These are phyloP conservation scores for Babesia ovata DNA, from an alignment of 169 alveolate genomes.

Conservation along the genomic window DNA sequence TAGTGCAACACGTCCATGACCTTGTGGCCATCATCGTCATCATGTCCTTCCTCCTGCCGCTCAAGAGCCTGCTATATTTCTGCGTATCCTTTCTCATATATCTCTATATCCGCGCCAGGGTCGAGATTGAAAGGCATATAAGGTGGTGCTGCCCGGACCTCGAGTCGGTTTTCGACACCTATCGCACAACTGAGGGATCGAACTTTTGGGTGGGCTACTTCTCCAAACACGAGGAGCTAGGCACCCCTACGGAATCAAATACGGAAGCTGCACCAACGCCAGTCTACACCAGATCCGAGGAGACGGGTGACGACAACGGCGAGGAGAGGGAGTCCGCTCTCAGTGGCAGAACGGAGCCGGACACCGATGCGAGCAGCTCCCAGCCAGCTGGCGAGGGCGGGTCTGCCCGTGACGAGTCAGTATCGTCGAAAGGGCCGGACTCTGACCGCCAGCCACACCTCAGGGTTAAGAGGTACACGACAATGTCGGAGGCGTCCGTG, in stretches of 20 bases:
- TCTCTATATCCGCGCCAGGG: constrained; percentile 81
- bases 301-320: background rate
- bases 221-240: constrained; percentile 46
- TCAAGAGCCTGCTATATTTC: constrained; percentile 74
- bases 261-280: background rate
- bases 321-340: background rate
- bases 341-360: background rate
- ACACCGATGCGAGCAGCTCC: background rate
- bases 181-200: constrained; percentile 76
- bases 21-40: constrained; percentile 73
- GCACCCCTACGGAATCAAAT: background rate
- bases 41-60: constrained; percentile 70
- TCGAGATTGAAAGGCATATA: constrained; percentile 84
- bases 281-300: background rate
- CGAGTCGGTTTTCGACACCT: constrained; percentile 79
- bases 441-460: background rate
- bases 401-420: background rate
- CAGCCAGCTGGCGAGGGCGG: constrained; percentile 9
- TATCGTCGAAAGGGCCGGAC: background rate
- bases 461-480: background rate
- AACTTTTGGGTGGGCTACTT: constrained; percentile 90
- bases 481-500: constrained; percentile 23
- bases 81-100: constrained; percentile 75
- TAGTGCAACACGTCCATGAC: constrained; percentile 78
- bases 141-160: constrained; percentile 85